Conservation (phyloP, 208 protist species). For the Trypanosoma boissoni region DNA sequence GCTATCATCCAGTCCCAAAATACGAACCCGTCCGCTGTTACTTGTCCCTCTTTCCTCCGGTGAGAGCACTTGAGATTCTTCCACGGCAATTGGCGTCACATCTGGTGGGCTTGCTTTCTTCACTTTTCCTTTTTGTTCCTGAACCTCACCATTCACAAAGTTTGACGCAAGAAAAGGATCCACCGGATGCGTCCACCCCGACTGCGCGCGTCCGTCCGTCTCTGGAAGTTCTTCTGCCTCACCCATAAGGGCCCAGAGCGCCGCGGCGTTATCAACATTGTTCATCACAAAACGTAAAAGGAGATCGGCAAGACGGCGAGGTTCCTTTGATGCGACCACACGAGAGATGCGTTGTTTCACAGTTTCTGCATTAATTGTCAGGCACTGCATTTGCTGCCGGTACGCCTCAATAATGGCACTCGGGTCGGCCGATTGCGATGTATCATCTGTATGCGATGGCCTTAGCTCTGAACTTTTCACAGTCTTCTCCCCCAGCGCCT, state of each 20-base stretch:
- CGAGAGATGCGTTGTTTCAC: slow-evolving; percentile 3
- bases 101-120: not conserved
- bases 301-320: not conserved
- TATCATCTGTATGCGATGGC: not conserved
- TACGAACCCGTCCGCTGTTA: no score
- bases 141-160: not conserved
- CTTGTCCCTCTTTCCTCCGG: not conserved
- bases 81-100: not conserved
- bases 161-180: not conserved
- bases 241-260: slow-evolving; percentile 7
- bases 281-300: slow-evolving; percentile 5
- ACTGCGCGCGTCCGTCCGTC: no score
- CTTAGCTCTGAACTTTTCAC: not conserved
- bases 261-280: slow-evolving; percentile 1
- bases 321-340: not conserved
- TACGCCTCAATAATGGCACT: slow-evolving; percentile 10
- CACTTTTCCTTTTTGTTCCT: not conserved
- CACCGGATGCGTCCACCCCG: not conserved
- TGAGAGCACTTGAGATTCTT: not conserved
- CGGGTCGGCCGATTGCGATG: not conserved
- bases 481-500: no score
- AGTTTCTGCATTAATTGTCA: slow-evolving; percentile 3
- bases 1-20: no score
- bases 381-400: not conserved
- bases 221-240: slow-evolving; percentile 4